Evolutionary conservation across 257 asterid species (phyloP).

Genomic region (Solanum medicagineum): DNA sequence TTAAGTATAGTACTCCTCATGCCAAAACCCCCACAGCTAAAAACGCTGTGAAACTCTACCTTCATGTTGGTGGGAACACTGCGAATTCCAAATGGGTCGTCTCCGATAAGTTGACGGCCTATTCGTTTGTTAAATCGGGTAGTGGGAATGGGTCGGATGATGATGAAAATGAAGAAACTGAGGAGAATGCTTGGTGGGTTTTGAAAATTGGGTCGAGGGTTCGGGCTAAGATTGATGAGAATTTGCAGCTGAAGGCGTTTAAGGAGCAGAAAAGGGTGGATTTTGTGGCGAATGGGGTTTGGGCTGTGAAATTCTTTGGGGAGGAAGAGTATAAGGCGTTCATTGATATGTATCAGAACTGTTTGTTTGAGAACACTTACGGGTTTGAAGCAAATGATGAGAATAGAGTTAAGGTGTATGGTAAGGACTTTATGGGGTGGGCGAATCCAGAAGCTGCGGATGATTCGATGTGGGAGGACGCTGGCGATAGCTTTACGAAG

Average conservation of each 20-base stretch:
- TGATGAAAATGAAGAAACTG: constrained; percentile 29
- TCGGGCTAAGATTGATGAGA: constrained; percentile 46
- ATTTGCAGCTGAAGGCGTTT: constrained; percentile 57
- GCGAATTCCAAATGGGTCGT: constrained; percentile 60
- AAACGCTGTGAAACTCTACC: constrained; percentile 66
- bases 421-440: constrained; percentile 93
- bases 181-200: constrained; percentile 36
- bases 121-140: constrained; percentile 39
- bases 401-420: constrained; percentile 73
- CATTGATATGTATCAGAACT: constrained; percentile 44
- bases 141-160: constrained; percentile 28
- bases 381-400: constrained; percentile 75
- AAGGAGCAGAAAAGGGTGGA: constrained; percentile 75
- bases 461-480: constrained; percentile 93
- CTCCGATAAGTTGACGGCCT: constrained; percentile 40
- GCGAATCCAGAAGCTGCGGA: constrained; percentile 84
- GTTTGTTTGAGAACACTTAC: constrained; percentile 73
- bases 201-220: constrained; percentile 63
- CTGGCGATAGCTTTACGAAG: constrained; percentile 32
- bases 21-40: constrained; percentile 13
- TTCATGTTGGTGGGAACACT: constrained; percentile 39
- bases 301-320: constrained; percentile 59
- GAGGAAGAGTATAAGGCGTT: constrained; percentile 48
- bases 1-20: constrained; percentile 40
- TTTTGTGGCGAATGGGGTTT: constrained; percentile 73